These are phyloP conservation scores for Skeletonema costatum DNA, from an alignment of 108 stramenopile species.

Conservation along the genomic window DNA sequence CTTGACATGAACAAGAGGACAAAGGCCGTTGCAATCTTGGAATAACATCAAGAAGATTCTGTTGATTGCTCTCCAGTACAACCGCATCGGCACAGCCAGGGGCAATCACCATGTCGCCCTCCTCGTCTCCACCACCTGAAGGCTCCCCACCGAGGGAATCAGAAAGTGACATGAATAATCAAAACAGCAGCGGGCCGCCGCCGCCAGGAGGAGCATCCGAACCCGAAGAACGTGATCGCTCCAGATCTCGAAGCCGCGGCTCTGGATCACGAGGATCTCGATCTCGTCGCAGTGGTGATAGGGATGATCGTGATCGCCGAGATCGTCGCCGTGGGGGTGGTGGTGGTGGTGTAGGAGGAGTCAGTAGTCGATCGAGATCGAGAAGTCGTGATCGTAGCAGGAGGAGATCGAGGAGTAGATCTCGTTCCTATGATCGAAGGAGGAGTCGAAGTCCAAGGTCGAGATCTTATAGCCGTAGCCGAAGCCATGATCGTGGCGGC, in stretches of 20 bases:
- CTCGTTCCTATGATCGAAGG: conserved; percentile 12
- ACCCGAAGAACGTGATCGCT: neutral
- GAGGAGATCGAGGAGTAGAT: conserved; percentile 3
- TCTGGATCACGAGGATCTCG: conserved; percentile 3
- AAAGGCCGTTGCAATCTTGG: no score
- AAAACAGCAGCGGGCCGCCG: neutral
- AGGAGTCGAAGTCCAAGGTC: conserved; percentile 14
- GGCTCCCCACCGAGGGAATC: neutral
- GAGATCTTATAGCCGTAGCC: conserved; percentile 16
- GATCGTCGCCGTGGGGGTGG: neutral
- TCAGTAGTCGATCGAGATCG: neutral
- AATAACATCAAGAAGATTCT: no score
- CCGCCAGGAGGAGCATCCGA: conserved; percentile 1
- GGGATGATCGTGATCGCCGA: conserved; percentile 8
- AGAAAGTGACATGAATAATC: neutral
- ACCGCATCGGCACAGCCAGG: no score
- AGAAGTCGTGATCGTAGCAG: conserved; percentile 3
- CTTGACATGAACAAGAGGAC: no score
- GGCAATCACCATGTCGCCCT: neutral
- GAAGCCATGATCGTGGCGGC: conserved; percentile 23
- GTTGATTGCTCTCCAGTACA: no score
- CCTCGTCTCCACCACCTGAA: neutral
- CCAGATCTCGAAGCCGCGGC: conserved; percentile 18
- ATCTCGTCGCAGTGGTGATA: conserved; percentile 14
- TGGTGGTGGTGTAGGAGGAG: neutral